Base-by-base conservation (phyloP, 805 yeast genomes). In the Lipomyces sp. region DNA sequence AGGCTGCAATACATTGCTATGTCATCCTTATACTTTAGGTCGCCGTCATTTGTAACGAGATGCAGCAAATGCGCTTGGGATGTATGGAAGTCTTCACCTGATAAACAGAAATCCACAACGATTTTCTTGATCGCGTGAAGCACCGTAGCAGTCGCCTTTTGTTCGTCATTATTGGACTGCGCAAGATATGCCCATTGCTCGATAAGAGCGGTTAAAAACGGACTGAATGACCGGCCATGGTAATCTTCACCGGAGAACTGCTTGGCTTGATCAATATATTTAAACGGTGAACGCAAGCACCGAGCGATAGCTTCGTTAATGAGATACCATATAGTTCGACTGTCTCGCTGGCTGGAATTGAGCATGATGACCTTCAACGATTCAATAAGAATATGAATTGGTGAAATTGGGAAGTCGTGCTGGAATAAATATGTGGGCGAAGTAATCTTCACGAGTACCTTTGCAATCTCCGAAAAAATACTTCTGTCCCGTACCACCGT, bases 221-320 rank as follows among this genome's bases (percentile, higher is more conserved):
- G 90, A 65, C 92, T 86, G 13, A 86, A 72, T 35, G 74, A 72
- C 0, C 71, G 66, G n/a, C 37, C 4, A 24, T 3, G 35, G 4
- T 48, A 53, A 35, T 29, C 24, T n/a, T 39, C 30, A n/a, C 54
- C 32, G 29, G 54, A 5, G 32, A 58, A 53, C 57, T 33, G 57
- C 24, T 33, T 18, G 13, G 81, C 61, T 76, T 68, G 53, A 74
- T 94, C 98, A 62, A 91, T 83, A 72, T 92, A 94, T 74, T 90
- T 92, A 78, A 89, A 95, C 0, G 98, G 98, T 0, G 92, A 78
- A 68, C 85, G 83, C 48, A 88, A 83, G 67, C 88, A 82, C 69
- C 97, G 83, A 0, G 91, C 81, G 37, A 92, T 82, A 0, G 91
- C 80, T 75, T 93, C 95, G 74, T 94, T 97, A 5, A 94, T 69